phyloP scores from a whole-genome alignment of 306 rosid genomes.

The Benincasa hispida region DNA sequence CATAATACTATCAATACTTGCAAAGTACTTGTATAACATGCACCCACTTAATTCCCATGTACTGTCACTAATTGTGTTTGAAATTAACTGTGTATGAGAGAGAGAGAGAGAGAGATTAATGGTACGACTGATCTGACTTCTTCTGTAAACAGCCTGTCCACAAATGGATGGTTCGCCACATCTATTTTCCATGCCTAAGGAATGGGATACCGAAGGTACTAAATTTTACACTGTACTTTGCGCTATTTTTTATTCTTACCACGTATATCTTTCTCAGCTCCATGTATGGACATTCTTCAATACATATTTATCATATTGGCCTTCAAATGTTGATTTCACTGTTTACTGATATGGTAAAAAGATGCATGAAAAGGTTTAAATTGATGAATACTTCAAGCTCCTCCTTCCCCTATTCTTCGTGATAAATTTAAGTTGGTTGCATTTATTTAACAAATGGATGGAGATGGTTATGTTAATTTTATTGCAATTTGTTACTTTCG shows the following conservation, averaged over 20 bases:
- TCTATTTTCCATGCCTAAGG: slow-evolving; percentile 80
- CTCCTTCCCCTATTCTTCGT: not conserved
- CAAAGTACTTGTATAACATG: not conserved
- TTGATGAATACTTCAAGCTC: not conserved
- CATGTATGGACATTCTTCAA: not conserved
- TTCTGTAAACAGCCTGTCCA: slow-evolving; percentile 73
- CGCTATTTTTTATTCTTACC: not conserved
- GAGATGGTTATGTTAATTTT: not conserved
- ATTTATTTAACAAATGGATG: not conserved
- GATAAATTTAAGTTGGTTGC: not conserved
- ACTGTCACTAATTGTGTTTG: not conserved
- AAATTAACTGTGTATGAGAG: not conserved
- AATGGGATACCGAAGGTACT: slow-evolving; percentile 76
- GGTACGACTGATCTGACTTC: slow-evolving; percentile 15
- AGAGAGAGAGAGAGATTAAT: not conserved
- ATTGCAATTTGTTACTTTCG: not conserved
- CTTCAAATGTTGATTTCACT: not conserved
- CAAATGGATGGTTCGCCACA: slow-evolving; percentile 96
- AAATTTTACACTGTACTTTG: not conserved
- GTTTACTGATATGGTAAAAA: not conserved
- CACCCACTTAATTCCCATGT: not conserved
- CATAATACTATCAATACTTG: not conserved
- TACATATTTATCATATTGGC: not conserved
- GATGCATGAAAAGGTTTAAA: not conserved
- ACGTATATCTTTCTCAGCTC: not conserved